phyloP scores from a whole-genome alignment of 1,139 yeast species.

The Hanseniaspora uvarum region DNA sequence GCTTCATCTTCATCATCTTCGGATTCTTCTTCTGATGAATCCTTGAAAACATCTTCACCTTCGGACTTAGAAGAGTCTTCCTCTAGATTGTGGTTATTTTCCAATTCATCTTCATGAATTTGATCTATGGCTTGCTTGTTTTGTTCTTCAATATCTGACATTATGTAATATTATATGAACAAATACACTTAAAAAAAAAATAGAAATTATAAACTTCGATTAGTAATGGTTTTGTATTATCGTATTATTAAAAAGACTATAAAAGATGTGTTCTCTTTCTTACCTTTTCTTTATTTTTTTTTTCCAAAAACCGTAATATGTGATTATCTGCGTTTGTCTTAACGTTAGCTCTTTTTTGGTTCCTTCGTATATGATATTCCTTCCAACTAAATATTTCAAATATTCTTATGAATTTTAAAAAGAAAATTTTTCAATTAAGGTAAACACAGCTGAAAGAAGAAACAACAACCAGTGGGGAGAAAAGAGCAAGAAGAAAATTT shows the following conservation, averaged over 20 bases:
- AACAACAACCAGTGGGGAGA: too few species aligned
- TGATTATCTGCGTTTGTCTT: neutral
- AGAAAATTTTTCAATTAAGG: too few species aligned
- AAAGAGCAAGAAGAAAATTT: too few species aligned
- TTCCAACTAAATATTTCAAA: too few species aligned
- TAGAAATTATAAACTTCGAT: neutral
- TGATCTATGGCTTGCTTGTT: slow-evolving; percentile 14
- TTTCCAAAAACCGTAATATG: neutral
- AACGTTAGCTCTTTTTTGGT: too few species aligned
- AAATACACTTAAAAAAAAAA: neutral
- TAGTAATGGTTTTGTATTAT: neutral
- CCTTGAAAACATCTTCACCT: slow-evolving; percentile 46
- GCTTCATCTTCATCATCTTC: slow-evolving; percentile 72
- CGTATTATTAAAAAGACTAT: neutral
- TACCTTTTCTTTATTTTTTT: too few species aligned
- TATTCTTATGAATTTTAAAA: too few species aligned
- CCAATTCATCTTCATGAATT: slow-evolving; percentile 12
- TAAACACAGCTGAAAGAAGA: too few species aligned
- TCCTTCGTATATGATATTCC: too few species aligned
- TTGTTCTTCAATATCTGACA: slow-evolving; percentile 13
- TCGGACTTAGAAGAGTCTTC: slow-evolving; percentile 31
- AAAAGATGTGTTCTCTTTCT: neutral
- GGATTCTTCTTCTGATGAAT: slow-evolving; percentile 60
- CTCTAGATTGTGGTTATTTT: slow-evolving; percentile 9
- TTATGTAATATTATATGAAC: neutral